Evolutionary conservation across 768 basidiomycete genomes (phyloP).

Genomic region (Daedaleopsis nitida): DNA sequence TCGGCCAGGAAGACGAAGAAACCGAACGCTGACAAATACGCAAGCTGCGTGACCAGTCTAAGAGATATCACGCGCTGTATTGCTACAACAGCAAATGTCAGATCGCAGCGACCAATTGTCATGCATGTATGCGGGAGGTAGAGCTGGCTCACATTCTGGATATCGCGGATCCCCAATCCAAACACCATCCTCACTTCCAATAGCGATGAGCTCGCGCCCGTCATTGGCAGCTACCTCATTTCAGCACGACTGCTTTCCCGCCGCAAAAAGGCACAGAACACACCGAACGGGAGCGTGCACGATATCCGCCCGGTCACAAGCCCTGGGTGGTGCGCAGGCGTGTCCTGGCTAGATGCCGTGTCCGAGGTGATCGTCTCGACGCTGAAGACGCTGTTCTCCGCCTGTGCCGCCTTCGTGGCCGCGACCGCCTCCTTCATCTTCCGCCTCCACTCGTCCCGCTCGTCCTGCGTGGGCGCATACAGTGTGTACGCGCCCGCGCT

Average conservation of each 20-base stretch:
- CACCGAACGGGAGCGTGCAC: conserved; percentile 49
- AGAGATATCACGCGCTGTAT: conserved; percentile 50
- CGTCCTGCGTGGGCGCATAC: conserved; percentile 44
- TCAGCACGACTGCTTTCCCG: too few relatives aligned
- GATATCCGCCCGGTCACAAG: conserved; percentile 42
- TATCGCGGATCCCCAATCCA: conserved; percentile 50
- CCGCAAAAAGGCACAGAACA: conserved; percentile 7
- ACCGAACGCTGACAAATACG: conserved; percentile 49
- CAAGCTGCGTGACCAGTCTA: conserved; percentile 47
- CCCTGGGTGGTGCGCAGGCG: conserved; percentile 30
- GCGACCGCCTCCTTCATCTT: conserved; percentile 48
- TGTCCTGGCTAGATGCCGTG: conserved; percentile 37
- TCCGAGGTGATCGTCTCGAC: conserved; percentile 41
- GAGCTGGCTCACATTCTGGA: conserved; percentile 33
- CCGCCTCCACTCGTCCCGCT: conserved; percentile 45
- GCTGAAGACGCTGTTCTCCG: conserved; percentile 45
- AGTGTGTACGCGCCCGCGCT: conserved; percentile 46
- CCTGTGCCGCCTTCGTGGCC: conserved; percentile 41
- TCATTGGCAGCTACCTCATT: conserved; percentile 39
- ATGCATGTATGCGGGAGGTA: background rate
- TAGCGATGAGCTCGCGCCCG: conserved; percentile 42
- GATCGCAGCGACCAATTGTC: background rate
- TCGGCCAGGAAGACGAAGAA: conserved; percentile 51
- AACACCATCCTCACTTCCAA: conserved; percentile 53
- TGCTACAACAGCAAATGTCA: conserved; percentile 25